These are phyloP conservation scores for Lipomyces spencermartinsiae DNA, from an alignment of 805 yeast genomes.

Conservation along the genomic window DNA sequence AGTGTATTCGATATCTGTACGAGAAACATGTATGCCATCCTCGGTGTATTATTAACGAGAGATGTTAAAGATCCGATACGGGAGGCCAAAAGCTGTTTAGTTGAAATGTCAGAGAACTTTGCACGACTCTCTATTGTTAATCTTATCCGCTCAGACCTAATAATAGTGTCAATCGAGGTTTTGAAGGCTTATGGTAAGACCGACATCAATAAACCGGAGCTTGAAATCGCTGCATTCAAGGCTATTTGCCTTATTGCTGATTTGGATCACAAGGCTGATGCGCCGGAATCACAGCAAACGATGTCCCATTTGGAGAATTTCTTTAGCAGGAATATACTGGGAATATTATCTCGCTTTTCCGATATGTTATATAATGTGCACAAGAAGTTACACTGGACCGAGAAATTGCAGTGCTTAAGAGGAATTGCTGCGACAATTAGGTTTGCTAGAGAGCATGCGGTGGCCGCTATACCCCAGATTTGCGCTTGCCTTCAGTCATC, in stretches of 20 bases:
- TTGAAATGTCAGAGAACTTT: conserved; percentile 60
- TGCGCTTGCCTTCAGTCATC: conserved; percentile 85
- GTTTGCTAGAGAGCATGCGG: conserved; percentile 59
- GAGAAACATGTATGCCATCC: conserved; percentile 56
- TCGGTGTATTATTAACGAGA: conserved; percentile 64
- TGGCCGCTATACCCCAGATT: conserved; percentile 80
- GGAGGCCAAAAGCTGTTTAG: conserved; percentile 59
- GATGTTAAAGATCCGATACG: conserved; percentile 56
- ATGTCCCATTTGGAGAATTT: conserved; percentile 47
- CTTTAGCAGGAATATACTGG: conserved; percentile 67
- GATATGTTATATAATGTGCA: conserved; percentile 76
- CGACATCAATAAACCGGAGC: conserved; percentile 26
- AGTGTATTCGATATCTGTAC: conserved; percentile 57
- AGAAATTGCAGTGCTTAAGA: conserved; percentile 70
- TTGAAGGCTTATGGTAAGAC: conserved; percentile 52
- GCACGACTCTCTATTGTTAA: conserved; percentile 44
- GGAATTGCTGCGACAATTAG: conserved; percentile 75
- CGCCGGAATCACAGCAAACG: not conserved
- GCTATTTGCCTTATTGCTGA: conserved; percentile 34
- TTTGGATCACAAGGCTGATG: conserved; percentile 4
- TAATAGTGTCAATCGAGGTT: conserved; percentile 45
- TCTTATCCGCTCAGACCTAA: conserved; percentile 42
- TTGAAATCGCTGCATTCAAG: conserved; percentile 21
- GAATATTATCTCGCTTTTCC: conserved; percentile 78
- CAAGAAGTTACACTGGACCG: conserved; percentile 74